These are phyloP conservation scores for Mycena rebaudengoi DNA, from an alignment of 768 basidiomycete species.

Conservation along the genomic window DNA sequence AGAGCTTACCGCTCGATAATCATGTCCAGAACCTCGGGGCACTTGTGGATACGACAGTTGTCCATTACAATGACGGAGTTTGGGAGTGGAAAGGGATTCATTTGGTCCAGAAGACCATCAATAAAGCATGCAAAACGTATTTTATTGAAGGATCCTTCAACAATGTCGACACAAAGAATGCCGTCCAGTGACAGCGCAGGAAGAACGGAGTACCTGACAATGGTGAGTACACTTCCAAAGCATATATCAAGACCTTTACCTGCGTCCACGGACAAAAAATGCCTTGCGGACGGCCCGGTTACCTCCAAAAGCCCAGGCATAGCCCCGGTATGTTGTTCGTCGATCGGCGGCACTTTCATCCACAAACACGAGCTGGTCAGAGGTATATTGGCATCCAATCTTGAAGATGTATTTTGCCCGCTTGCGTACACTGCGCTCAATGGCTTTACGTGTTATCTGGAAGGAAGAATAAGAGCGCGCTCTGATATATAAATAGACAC, in stretches of 20 bases:
- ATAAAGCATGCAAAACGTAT: constrained; percentile 42
- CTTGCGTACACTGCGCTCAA: constrained; percentile 9
- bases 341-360: constrained; percentile 35
- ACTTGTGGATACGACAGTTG: constrained; percentile 46
- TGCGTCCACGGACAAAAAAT: constrained; percentile 23
- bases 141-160: constrained; percentile 39
- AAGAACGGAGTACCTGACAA: constrained; percentile 41
- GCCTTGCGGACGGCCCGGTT: constrained; percentile 23
- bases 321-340: constrained; percentile 27
- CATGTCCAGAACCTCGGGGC: constrained; percentile 32
- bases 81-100: constrained; percentile 45
- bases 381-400: constrained; percentile 12
- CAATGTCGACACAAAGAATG: constrained; percentile 37
- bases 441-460: constrained; percentile 25
- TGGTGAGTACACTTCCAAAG: too few species aligned
- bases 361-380: constrained; percentile 33
- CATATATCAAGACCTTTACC: too few species aligned
- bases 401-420: constrained; percentile 1
- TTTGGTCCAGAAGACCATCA: constrained; percentile 38
- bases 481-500: not conserved
- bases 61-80: constrained; percentile 51
- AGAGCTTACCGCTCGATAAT: constrained; percentile 39
- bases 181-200: constrained; percentile 47
- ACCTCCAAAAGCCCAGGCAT: constrained; percentile 33
- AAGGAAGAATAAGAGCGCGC: not conserved